phyloP scores from a whole-genome alignment of 495 filamentous ascomycete genomes.

The Lasiosphaeria miniovina region DNA sequence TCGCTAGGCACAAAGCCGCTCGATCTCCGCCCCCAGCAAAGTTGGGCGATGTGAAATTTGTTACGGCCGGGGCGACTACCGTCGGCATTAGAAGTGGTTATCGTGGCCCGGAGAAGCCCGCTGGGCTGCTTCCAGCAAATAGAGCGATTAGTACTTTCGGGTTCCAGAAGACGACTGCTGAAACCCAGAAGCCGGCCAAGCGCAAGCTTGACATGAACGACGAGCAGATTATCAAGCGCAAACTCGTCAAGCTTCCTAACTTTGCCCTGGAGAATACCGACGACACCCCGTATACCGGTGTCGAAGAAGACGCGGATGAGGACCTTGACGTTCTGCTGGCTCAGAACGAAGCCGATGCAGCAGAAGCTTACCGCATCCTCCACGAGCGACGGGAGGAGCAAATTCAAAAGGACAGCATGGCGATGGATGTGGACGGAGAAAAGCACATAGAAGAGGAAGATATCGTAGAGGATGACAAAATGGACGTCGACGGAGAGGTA shows the following conservation, averaged over 20 bases:
- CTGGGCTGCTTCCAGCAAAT: slow-evolving; percentile 29
- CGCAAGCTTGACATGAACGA: slow-evolving; percentile 80
- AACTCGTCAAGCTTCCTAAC: slow-evolving; percentile 82
- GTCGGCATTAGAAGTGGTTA: slow-evolving; percentile 3
- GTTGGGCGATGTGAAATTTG: slow-evolving; percentile 37
- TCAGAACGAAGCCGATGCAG: slow-evolving; percentile 77
- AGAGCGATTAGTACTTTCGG: slow-evolving; percentile 74
- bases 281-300: slow-evolving; percentile 55
- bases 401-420: slow-evolving; percentile 48
- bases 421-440: slow-evolving; percentile 47
- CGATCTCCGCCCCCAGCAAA: slow-evolving; percentile 35
- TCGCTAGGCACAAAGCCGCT: slow-evolving; percentile 69
- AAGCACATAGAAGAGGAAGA: slow-evolving; percentile 24
- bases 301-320: slow-evolving; percentile 57
- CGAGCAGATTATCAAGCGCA: slow-evolving; percentile 79
- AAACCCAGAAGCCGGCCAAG: slow-evolving; percentile 67
- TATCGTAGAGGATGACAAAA: slow-evolving; percentile 35
- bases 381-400: slow-evolving; percentile 50
- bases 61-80: slow-evolving; percentile 28
- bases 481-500: slow-evolving; percentile 69
- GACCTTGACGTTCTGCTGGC: slow-evolving; percentile 70
- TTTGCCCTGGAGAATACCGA: slow-evolving; percentile 63
- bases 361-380: slow-evolving; percentile 75
- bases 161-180: slow-evolving; percentile 63
- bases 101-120: slow-evolving; percentile 13